Percentiles rank a stretch among this genome's conserved stretches.
These are phyloP conservation scores for Bipolaris sorokiniana DNA, from an alignment of 2,329 filamentous ascomycete species.

Conservation along the genomic window DNA sequence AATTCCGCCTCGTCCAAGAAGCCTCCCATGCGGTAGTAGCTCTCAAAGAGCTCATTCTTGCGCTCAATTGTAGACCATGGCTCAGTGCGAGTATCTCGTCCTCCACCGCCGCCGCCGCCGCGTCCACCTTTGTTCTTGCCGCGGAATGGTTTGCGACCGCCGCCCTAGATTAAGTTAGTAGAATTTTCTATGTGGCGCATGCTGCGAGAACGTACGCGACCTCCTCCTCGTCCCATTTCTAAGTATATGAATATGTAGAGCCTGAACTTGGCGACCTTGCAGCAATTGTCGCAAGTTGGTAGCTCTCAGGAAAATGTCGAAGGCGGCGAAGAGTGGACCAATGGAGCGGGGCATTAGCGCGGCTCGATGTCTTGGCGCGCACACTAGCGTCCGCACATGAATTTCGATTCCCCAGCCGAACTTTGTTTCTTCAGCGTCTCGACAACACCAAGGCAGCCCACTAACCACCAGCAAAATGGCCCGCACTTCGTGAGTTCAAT, in stretches of 20 bases:
- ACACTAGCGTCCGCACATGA: conserved; percentile 35
- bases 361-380: conserved; percentile 28
- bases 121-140: conserved; percentile 39
- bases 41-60: conserved; percentile 82
- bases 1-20: conserved; percentile 80
- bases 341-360: conserved; percentile 15
- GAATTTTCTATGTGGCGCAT: neutral
- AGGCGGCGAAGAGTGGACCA: conserved; percentile 22
- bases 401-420: conserved; percentile 27
- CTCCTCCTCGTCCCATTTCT: conserved; percentile 38
- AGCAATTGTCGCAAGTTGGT: conserved; percentile 29
- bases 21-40: conserved; percentile 76
- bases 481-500: conserved; percentile 42
- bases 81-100: conserved; percentile 40
- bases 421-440: conserved; percentile 32
- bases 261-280: conserved; percentile 13
- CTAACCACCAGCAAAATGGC: conserved; percentile 49
- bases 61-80: conserved; percentile 67
- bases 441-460: conserved; percentile 39
- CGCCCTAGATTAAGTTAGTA: conserved; percentile 33
- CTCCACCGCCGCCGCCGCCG: conserved; percentile 38
- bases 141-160: conserved; percentile 39
- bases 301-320: conserved; percentile 37
- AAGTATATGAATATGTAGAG: conserved; percentile 10
- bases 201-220: conserved; percentile 31